These are phyloP conservation scores for Diaporthe caulivora DNA, from an alignment of 2,329 filamentous ascomycete genomes.

Conservation along the genomic window DNA sequence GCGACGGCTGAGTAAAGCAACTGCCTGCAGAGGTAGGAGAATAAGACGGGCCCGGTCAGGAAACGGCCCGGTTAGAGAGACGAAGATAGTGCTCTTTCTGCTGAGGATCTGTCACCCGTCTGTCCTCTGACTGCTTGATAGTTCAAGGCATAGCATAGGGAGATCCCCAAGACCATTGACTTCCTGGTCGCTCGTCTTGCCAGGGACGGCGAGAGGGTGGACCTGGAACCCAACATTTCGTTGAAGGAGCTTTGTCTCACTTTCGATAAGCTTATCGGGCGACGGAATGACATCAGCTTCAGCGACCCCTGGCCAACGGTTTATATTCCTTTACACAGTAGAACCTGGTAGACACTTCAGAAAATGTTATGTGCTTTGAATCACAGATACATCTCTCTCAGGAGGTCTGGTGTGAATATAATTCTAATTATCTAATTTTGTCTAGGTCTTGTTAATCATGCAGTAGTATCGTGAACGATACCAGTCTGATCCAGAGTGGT, in stretches of 20 bases:
- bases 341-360: not conserved
- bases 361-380: not conserved
- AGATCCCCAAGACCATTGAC: not conserved
- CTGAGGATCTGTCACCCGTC: conserved; percentile 10
- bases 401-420: not conserved
- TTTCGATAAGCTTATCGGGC: conserved; percentile 10
- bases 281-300: conserved; percentile 29
- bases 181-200: not conserved
- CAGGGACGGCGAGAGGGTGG: not conserved
- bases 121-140: not conserved
- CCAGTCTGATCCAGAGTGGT: no score
- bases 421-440: not conserved
- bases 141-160: conserved; percentile 10
- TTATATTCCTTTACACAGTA: no score
- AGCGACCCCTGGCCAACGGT: not conserved
- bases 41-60: not conserved
- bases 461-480: no score
- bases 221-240: conserved; percentile 19
- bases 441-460: not conserved
- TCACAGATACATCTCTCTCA: no score
- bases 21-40: not conserved
- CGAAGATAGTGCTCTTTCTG: not conserved
- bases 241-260: conserved; percentile 16
- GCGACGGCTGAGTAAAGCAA: not conserved
- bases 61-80: not conserved